Evolutionary conservation across 768 basidiomycete genomes (phyloP).

Genomic region (Rhodotorula sphaerocarpa): DNA sequence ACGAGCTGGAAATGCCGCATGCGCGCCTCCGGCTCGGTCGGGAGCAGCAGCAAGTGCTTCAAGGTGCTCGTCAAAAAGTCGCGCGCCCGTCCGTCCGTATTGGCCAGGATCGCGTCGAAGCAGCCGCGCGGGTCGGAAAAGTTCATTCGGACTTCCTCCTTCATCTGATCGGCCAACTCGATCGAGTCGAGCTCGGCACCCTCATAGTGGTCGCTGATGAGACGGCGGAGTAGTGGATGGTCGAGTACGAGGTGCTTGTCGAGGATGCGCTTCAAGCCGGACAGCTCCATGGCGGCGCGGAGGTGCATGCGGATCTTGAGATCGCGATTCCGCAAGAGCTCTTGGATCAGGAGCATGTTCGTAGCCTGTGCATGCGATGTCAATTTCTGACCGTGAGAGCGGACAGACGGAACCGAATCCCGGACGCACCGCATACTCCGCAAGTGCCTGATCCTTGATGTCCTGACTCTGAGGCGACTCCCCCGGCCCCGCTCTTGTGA

Average conservation of each 20-base stretch:
- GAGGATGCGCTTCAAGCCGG: slow-evolving; percentile 68
- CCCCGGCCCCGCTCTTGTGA: too few species aligned
- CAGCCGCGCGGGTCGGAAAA: slow-evolving; percentile 77
- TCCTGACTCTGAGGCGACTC: background rate
- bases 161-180: slow-evolving; percentile 46
- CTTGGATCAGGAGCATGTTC: slow-evolving; percentile 66
- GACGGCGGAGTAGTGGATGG: slow-evolving; percentile 63
- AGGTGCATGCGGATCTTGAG: slow-evolving; percentile 76
- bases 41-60: slow-evolving; percentile 83
- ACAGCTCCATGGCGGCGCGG: slow-evolving; percentile 79
- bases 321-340: slow-evolving; percentile 63
- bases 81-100: slow-evolving; percentile 66
- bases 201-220: slow-evolving; percentile 67
- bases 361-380: slow-evolving; percentile 10
- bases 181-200: slow-evolving; percentile 65
- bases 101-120: slow-evolving; percentile 69
- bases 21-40: slow-evolving; percentile 73
- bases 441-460: slow-evolving; percentile 26
- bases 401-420: background rate
- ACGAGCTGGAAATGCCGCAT: slow-evolving; percentile 85
- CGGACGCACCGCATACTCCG: slow-evolving; percentile 69
- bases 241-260: slow-evolving; percentile 59
- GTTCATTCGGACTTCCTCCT: slow-evolving; percentile 61
- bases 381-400: background rate
- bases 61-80: slow-evolving; percentile 87